Evolutionary conservation across 768 basidiomycete species (phyloP), one percentile per base, ranked within the genome.

Genomic region (Amanita muscaria): DNA sequence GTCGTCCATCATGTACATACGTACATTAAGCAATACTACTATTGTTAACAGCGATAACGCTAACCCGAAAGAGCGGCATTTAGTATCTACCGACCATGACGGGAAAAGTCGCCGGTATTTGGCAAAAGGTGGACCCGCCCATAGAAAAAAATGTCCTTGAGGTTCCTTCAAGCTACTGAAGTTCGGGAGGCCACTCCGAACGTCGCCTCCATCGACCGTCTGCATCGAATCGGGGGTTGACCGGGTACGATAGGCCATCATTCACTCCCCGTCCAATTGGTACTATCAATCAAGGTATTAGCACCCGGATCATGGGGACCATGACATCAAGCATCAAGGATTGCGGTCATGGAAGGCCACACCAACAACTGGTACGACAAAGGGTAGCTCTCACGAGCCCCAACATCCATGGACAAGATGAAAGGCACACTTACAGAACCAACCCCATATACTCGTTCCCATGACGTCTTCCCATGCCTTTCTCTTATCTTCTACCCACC

Each of bases 381-480:
- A 11, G 18, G 24, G 36, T 5, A 39, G 18, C 25, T 24, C 16
- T 25, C 40, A 32, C 14, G 31, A 23, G 21, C 31, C 18, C 21
- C 9, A 32, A 14, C 4, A 21, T 33, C 27, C 18, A 11, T 21
- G n/a, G 11, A 18, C 24, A 40, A 18, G 27, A 10, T 11, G 27
- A 11, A 18, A 15, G 40, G 18, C 3, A 15, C 31, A 79, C 83
- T 74, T 61, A 93, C 91, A 64, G 50, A 92, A 70, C 91, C 91
- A 96, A 30, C 80, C 77, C 59, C 72, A 70, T 44, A 61, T 59
- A 46, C 65, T 74, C 25, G 53, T 61, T 7, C 92, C 92, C 89
- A 97, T 94, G 34, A 84, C 81, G 39, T 77, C 74, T 52, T 74
- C 72, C 91, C 91, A 96, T 51, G 81, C 83, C 33, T 63, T 66